Conservation (phyloP, 805 yeast species). For the Yamadazyma kitorensis region DNA sequence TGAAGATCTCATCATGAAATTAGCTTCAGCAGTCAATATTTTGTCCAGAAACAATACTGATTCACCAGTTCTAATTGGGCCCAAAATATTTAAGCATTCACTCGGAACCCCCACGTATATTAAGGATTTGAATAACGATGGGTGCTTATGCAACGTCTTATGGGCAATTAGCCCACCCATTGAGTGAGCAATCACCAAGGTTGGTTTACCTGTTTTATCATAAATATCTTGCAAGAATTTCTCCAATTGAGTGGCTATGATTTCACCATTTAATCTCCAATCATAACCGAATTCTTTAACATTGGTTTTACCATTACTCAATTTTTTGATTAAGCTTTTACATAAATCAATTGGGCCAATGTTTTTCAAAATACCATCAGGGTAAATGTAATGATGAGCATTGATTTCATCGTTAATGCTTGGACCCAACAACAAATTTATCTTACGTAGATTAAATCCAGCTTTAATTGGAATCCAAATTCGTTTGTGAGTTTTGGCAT, state of each 20-base stretch:
- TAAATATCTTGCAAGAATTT: slow-evolving; percentile 47
- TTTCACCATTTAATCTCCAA: slow-evolving; percentile 77
- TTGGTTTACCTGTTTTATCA: slow-evolving; percentile 51
- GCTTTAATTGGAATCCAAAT: slow-evolving; percentile 89
- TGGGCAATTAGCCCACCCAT: slow-evolving; percentile 93
- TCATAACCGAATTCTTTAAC: slow-evolving; percentile 86
- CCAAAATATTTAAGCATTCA: slow-evolving; percentile 81
- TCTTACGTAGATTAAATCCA: slow-evolving; percentile 70
- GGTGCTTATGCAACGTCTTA: slow-evolving; percentile 66
- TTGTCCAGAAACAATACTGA: slow-evolving; percentile 70
- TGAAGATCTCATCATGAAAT: slow-evolving; percentile 85
- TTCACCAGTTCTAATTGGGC: slow-evolving; percentile 83
- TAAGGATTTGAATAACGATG: slow-evolving; percentile 68
- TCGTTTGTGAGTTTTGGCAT: slow-evolving; percentile 57
- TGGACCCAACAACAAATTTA: slow-evolving; percentile 73
- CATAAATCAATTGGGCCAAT: slow-evolving; percentile 87
- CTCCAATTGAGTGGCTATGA: slow-evolving; percentile 50
- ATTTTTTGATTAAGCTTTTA: slow-evolving; percentile 52
- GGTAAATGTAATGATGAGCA: slow-evolving; percentile 51
- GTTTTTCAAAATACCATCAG: slow-evolving; percentile 77
- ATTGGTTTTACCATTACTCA: slow-evolving; percentile 56
- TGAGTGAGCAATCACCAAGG: slow-evolving; percentile 79
- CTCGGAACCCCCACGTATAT: slow-evolving; percentile 82
- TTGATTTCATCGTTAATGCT: slow-evolving; percentile 61
- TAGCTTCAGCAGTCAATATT: slow-evolving; percentile 74